A percentile compares a stretch with the other conserved stretches of the same genome.
Evolutionary conservation across 2,329 filamentous ascomycete genomes (phyloP).

Genomic region (Cladobotryum protrusum): DNA sequence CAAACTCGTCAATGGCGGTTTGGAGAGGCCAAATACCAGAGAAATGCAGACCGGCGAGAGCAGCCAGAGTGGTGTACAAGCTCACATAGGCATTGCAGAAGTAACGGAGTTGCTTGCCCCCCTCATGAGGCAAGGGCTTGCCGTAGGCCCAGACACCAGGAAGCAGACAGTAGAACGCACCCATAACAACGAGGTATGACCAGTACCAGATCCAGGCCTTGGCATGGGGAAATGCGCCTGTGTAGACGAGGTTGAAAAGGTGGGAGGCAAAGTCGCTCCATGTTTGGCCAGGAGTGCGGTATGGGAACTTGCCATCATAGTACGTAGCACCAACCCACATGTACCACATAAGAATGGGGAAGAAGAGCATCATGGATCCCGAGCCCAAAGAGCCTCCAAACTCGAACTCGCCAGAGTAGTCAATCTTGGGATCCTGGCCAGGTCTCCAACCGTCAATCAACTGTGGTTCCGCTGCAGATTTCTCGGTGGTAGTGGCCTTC

Average conservation of each 20-base stretch:
- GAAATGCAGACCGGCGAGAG: constrained; percentile 68
- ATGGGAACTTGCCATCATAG: constrained; percentile 78
- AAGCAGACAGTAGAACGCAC: constrained; percentile 72
- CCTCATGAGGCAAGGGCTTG: constrained; percentile 76
- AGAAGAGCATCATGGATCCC: constrained; percentile 78
- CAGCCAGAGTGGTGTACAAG: constrained; percentile 76
- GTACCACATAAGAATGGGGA: constrained; percentile 96
- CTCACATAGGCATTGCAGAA: constrained; percentile 88
- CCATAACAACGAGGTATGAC: constrained; percentile 84
- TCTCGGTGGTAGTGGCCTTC: constrained; percentile 12
- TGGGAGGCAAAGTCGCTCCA: constrained; percentile 66
- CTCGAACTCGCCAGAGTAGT: constrained; percentile 62
- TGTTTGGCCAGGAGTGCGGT: constrained; percentile 58
- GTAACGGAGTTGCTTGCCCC: constrained; percentile 82
- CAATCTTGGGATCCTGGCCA: constrained; percentile 55
- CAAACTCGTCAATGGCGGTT: constrained; percentile 91
- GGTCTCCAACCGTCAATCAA: constrained; percentile 51
- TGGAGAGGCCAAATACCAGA: constrained; percentile 83
- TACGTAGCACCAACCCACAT: constrained; percentile 97
- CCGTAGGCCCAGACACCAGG: constrained; percentile 85
- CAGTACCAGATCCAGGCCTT: constrained; percentile 93
- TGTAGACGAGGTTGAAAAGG: constrained; percentile 67
- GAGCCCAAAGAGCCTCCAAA: constrained; percentile 86
- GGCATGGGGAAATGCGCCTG: constrained; percentile 73
- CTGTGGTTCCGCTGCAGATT: constrained; percentile 15